phyloP scores from a whole-genome alignment of 169 alveolate species.

The Perkinsus chesapeaki region DNA sequence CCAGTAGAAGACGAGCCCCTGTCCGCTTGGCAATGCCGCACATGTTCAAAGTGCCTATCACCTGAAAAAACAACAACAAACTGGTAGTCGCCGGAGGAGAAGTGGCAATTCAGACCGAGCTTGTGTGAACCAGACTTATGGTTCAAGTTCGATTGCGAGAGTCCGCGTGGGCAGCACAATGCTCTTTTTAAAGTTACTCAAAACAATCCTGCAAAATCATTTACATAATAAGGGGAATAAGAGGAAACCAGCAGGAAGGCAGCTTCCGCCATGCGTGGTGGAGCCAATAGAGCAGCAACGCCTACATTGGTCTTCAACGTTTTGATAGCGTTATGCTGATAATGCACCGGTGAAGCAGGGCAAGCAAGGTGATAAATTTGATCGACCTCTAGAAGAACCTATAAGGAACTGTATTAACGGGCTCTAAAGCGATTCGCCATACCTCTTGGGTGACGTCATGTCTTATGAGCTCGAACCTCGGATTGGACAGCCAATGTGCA shows the following conservation, averaged over 20 bases:
- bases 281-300: no score
- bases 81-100: no score
- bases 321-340: slow-evolving; percentile 48
- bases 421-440: not conserved
- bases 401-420: not conserved
- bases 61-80: not conserved
- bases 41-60: slow-evolving; percentile 52
- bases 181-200: no score
- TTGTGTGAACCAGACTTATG: no score
- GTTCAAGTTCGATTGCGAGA: no score
- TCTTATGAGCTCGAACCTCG: slow-evolving; percentile 44
- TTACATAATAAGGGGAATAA: no score
- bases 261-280: no score
- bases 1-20: slow-evolving; percentile 45
- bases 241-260: no score
- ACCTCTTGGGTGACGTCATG: slow-evolving; percentile 36
- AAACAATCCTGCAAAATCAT: no score
- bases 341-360: slow-evolving; percentile 61
- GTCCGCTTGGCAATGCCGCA: slow-evolving; percentile 47
- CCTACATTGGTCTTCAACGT: slow-evolving; percentile 47
- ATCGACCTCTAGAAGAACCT: slow-evolving; percentile 42
- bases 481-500: slow-evolving; percentile 32
- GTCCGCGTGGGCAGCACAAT: no score
- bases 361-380: slow-evolving; percentile 58
- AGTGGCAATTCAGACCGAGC: no score